phyloP scores from a whole-genome alignment of 2,329 filamentous ascomycete genomes.

The Akanthomyces uredinophilus region DNA sequence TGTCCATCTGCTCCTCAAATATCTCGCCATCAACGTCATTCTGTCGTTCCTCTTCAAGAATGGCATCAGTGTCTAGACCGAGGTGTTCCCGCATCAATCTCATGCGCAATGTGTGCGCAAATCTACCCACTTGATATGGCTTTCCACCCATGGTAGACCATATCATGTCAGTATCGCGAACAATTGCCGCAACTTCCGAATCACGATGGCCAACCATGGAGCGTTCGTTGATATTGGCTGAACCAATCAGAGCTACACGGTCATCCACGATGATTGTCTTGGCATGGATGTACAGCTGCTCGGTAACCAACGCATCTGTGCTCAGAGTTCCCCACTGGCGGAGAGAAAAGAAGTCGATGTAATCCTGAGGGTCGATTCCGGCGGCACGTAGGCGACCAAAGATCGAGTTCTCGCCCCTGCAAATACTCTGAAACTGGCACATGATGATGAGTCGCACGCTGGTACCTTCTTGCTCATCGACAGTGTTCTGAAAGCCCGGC shows the following conservation, averaged over 20 bases:
- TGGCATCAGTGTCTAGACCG: conserved; percentile 89
- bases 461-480: conserved; percentile 88
- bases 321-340: conserved; percentile 90
- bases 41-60: conserved; percentile 72
- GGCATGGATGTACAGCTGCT: conserved; percentile 96
- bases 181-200: conserved; percentile 84
- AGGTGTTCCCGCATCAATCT: conserved; percentile 95
- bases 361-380: conserved; percentile 88
- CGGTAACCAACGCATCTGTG: conserved; percentile 78
- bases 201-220: conserved; percentile 91
- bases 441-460: conserved; percentile 95
- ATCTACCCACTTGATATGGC: conserved; percentile 84
- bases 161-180: conserved; percentile 89
- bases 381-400: conserved; percentile 76
- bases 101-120: conserved; percentile 87
- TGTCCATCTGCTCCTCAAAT: conserved; percentile 56
- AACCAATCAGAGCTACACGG: conserved; percentile 86
- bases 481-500: conserved; percentile 97
- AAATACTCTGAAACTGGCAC: conserved; percentile 94
- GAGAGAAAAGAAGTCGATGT: conserved; percentile 91
- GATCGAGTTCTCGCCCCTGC: conserved; percentile 84
- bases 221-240: conserved; percentile 96
- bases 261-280: conserved; percentile 97
- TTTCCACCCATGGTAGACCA: conserved; percentile 86
- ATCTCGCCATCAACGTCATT: conserved; percentile 57